Base-by-base conservation (phyloP, 2,329 filamentous ascomycete genomes). In the Sporothrix pallida region DNA sequence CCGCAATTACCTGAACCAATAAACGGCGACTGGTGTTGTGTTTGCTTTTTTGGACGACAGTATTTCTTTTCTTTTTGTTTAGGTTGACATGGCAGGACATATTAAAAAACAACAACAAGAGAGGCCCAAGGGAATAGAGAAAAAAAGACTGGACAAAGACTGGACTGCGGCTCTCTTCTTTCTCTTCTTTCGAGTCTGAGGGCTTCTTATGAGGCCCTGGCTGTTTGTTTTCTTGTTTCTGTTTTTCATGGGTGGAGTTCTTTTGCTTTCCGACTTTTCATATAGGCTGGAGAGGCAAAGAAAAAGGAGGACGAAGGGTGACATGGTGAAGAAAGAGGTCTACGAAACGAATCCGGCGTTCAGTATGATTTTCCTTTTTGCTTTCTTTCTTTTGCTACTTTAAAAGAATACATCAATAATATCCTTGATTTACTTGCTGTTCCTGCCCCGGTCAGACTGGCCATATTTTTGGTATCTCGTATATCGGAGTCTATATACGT, bases 1-100 rank as follows among this genome's bases (percentile, higher is more conserved):
- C 78, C 86, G 89, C 77, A 87, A 85, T 78, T 92, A 91, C 80
- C 84, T 91, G 82, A 75, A 56, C 62, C 54, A 48, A 31, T 48
- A 72, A 26, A 56, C n/a, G 12, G 48, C 31, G 31, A 37, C 26
- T 13, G n/a, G n/a, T n/a, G 60, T 3, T 26, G 23, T 63, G 37
- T 62, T 42, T 7, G 42, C 12, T 12, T 26, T 2, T 8, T 13
- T 15, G 37, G 31, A 37, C 31, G 31, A 37, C 31, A 31, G 52
- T n/a, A 8, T 42, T 23, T 12, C 2, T 20, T 42, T 65, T 65
- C 23, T 46, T 46, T 67, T 26, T n/a, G 37, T 48, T 67, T 48
- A 48, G 62, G 62, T 67, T 67, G 62, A 67, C 42, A 67, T 13
- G 42, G 2, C 62, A 20, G 62, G 62, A 67, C 46, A 48, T n/a